Evolutionary conservation across 106 monocot genomes (phyloP), one percentile per base, ranked within the genome.

Genomic region (Platanthera zijinensis): DNA sequence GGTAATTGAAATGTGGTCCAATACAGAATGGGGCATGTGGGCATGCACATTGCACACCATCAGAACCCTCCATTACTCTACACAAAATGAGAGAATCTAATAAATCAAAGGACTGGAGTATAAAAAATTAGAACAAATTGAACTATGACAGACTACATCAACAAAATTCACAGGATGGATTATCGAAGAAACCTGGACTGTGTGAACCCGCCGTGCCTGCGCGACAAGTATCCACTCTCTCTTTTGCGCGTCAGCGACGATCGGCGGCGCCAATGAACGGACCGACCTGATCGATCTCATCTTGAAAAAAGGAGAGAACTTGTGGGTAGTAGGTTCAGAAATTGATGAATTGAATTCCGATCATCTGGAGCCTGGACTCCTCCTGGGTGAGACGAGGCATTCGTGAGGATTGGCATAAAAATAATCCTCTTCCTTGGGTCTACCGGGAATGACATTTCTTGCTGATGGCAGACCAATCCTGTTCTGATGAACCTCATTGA

Each of bases 391-490:
- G 30, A 18, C 30, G 11, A 91, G 81, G 75, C 92, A 96, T 75
- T 96, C 95, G 63, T 90, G 85, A 21, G 95, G 95, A 79, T 95
- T 95, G 22, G 95, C 81, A 81, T 95, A 92, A 57, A 95, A 95
- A 69, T 95, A 88, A 32, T 96, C 92, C 75, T 96, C 95, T 51
- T 88, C 86, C 72, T 96, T 96, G 19, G 95, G 95, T n/a, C 53
- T 68, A 5, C 83, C 85, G 4, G 75, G 76, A 49, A 96, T 69
- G 39, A 87, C 82, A 53, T 67, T 86, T 75, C 95, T 83, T 68
- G 15, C 53, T 39, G 83, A 75, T 5, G 88, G 81, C 69, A 83
- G 82, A n/a, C 95, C 90, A 84, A 87, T 85, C 64, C 83, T 79
- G 63, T 89, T 47, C 49, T 70, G 79, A 59, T 96, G 95, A 6